Base-by-base conservation (phyloP, 805 yeast species). In the Zygosaccharomyces siamensis region DNA sequence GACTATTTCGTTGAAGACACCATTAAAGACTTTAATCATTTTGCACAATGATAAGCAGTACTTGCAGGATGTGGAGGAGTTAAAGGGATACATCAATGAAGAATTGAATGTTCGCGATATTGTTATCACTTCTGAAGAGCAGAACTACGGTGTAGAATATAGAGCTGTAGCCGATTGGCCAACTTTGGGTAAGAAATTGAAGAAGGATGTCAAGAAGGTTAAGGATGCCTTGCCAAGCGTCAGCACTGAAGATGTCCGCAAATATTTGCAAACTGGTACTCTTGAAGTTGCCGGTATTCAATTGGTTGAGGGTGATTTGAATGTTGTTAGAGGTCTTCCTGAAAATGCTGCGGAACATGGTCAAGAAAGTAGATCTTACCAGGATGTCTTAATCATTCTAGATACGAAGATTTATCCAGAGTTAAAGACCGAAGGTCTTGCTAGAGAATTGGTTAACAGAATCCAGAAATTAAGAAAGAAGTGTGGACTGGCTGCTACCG, bases 151-250 rank as follows among this genome's bases (percentile, higher is more conserved):
- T 61, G 98, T 93, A 53, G 86, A 84, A 67, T 92, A 90, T 76
- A 81, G 79, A 55, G 97, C 92, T 38, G 95, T 87, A 69, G 99
- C 99, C 43, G 99, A 93, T 74, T 93, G 99, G 99, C 96, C 98
- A 50, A 88, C 89, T 18, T 78, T 93, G 59, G 99, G 99, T 73
- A 93, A 92, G 78, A 93, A 93, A 72, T 80, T 93, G 71, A 92
- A 89, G 81, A 83, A 84, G 67, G 98, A 90, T 61, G 95, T 87
- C 53, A 89, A 86, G 73, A 84, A 81, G 69, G 99, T 93, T 52
- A 95, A 92, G 78, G 95, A 84, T 63, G 98, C 95, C 14, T 78
- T 93, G 59, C 98, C 97, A 55, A 64, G 64, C 7, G 79, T 93
- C 45, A 72, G 92, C 18, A 85, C 97, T 8, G 86, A 76, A 12